phyloP scores from a whole-genome alignment of 768 basidiomycete species.

The Lactarius vividus region DNA sequence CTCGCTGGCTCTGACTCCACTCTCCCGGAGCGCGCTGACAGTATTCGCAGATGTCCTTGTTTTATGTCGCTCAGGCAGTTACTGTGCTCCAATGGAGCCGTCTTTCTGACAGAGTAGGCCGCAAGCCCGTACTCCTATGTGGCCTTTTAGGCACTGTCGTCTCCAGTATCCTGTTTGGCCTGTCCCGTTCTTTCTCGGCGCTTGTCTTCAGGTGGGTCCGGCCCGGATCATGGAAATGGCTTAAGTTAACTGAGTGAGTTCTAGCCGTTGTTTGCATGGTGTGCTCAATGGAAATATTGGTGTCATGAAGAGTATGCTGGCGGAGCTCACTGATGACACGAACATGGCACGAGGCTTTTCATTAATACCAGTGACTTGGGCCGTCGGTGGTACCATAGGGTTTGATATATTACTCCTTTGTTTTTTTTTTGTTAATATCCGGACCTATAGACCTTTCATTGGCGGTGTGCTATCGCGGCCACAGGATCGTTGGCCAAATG shows the following conservation, averaged over 20 bases:
- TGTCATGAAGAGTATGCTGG: constrained; percentile 41
- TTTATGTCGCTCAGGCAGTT: constrained; percentile 46
- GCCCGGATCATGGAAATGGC: neutral
- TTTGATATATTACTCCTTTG: neutral
- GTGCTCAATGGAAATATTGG: constrained; percentile 11
- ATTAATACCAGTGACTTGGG: constrained; percentile 34
- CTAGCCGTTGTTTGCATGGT: constrained; percentile 11
- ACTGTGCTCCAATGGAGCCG: constrained; percentile 49
- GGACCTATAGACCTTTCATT: too few species aligned
- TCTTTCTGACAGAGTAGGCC: constrained; percentile 47
- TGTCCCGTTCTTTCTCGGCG: constrained; percentile 37
- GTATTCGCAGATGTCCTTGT: constrained; percentile 42
- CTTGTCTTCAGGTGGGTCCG: constrained; percentile 32
- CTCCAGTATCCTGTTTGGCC: constrained; percentile 38
- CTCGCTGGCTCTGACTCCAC: neutral
- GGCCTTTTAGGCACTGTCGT: constrained; percentile 36
- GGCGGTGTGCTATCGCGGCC: constrained; percentile 31
- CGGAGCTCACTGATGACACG: constrained; percentile 60
- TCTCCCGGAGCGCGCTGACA: too few species aligned
- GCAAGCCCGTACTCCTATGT: constrained; percentile 47
- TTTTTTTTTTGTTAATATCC: too few species aligned
- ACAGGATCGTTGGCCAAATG: constrained; percentile 26
- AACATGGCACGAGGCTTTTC: constrained; percentile 48
- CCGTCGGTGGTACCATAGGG: constrained; percentile 19
- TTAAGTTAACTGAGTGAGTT: constrained; percentile 53